Base-by-base conservation (phyloP, 2,329 filamentous ascomycete genomes). In the Colletotrichum sp. region DNA sequence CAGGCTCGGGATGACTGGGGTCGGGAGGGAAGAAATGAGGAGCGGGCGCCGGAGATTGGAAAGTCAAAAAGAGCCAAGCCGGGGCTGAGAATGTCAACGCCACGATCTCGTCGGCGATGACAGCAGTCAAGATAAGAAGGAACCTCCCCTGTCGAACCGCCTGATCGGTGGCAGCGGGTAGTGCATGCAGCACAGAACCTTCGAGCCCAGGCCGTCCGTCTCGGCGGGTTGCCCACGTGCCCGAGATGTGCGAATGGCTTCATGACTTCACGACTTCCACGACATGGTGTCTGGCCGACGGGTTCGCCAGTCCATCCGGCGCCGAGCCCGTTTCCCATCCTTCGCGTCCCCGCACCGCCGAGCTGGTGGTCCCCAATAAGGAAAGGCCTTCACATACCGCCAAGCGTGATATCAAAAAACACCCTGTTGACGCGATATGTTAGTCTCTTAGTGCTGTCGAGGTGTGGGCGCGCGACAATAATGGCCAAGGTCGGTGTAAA, bases 401-500 rank as follows among this genome's bases (percentile, higher is more conserved):
- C 94, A 73, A 97, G 88, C 6, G 94, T 94, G 76, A 95, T 91
- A 84, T 96, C 94, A 84, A 95, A 95, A 87, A 96, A 94, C 79
- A 93, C 92, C 80, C 88, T 90, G 77, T 78, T 70, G 70, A 73
- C 67, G 71, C 67, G 36, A 66, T 65, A 58, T 28, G 62, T 76
- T 78, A 78, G 75, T 65, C 36, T 34, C 36, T 69, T 61, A 55
- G 52, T 43, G 13, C 25, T 69, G 25, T 28, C 58, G 16, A 18
- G 16, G 43, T 8, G 66, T 22, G 22, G 52, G 9, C 36, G 25
- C 16, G 36, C 43, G 27, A 32, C 5, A 18, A 22, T 8, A 67
- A 52, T 8, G 43, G 58, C 39, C n/a, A n/a, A 64, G 18, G 32
- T 48, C 34, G 67, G 48, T 48, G 43, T 56, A 52, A 27, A 22